phyloP scores from a whole-genome alignment of 1,284 basidiomycete genomes.

The Moesziomyces sp. region DNA sequence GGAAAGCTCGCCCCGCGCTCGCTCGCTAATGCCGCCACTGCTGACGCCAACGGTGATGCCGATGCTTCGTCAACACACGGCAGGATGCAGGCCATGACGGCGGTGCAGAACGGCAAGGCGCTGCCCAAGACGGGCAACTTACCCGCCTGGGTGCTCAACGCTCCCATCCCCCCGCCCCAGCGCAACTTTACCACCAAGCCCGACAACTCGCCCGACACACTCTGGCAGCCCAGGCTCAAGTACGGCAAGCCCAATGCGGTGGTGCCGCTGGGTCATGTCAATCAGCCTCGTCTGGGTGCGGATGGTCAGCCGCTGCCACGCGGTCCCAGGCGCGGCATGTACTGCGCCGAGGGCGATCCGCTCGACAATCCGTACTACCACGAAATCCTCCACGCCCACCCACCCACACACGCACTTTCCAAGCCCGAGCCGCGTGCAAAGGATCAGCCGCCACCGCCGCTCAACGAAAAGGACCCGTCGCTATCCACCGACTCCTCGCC shows the following conservation, averaged over 20 bases:
- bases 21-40: slow-evolving; percentile 1
- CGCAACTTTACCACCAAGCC: slow-evolving; percentile 57
- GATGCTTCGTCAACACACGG: neutral
- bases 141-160: slow-evolving; percentile 57
- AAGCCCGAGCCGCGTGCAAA: slow-evolving; percentile 27
- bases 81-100: slow-evolving; percentile 23
- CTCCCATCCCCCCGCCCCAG: slow-evolving; percentile 62
- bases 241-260: slow-evolving; percentile 63
- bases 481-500: slow-evolving; percentile 77
- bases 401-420: slow-evolving; percentile 65
- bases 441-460: slow-evolving; percentile 47
- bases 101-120: slow-evolving; percentile 32
- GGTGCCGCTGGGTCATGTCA: slow-evolving; percentile 49
- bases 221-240: slow-evolving; percentile 55
- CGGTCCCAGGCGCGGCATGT: slow-evolving; percentile 56
- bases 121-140: slow-evolving; percentile 52
- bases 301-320: slow-evolving; percentile 26
- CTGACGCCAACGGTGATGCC: slow-evolving; percentile 4
- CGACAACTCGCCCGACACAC: slow-evolving; percentile 51
- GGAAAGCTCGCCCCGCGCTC: slow-evolving; percentile 76
- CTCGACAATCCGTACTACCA: slow-evolving; percentile 62
- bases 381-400: slow-evolving; percentile 54
- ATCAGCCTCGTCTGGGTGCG: slow-evolving; percentile 12
- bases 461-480: slow-evolving; percentile 49
- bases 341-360: slow-evolving; percentile 63